A percentile compares a stretch with the other conserved stretches of the same genome.
Evolutionary conservation across 1,284 basidiomycete species (phyloP).

Genomic region (Naganishia liquefaciens): DNA sequence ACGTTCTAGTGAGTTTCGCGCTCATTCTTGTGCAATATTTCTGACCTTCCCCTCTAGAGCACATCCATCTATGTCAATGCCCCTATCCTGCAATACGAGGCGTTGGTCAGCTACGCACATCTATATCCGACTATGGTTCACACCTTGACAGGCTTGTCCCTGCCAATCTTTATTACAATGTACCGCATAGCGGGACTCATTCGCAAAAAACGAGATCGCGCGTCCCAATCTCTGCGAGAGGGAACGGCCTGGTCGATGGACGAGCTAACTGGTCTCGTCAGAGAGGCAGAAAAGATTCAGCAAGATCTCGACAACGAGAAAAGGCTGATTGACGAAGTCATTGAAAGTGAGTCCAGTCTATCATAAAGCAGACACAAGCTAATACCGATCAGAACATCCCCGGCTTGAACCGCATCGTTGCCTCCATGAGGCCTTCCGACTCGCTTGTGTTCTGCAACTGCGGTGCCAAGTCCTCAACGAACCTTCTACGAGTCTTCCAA

Average conservation of each 20-base stretch:
- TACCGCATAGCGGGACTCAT: constrained; percentile 39
- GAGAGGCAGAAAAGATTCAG: constrained; percentile 39
- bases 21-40: neutral
- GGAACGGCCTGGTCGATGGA: constrained; percentile 38
- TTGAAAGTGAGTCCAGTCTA: constrained; percentile 34
- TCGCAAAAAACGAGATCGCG: constrained; percentile 34
- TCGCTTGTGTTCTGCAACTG: constrained; percentile 41
- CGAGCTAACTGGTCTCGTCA: constrained; percentile 38
- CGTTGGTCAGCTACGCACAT: constrained; percentile 31
- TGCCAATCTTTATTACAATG: constrained; percentile 42
- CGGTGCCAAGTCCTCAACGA: constrained; percentile 39
- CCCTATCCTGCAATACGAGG: constrained; percentile 37
- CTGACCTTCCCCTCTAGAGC: constrained; percentile 29
- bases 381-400: constrained; percentile 36
- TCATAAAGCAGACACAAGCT: neutral
- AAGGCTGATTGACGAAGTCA: constrained; percentile 39
- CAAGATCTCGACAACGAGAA: constrained; percentile 40
- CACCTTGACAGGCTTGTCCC: constrained; percentile 42
- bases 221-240: neutral
- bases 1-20: constrained; percentile 38
- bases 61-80: constrained; percentile 38
- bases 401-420: constrained; percentile 41
- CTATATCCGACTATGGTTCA: constrained; percentile 33
- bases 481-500: constrained; percentile 39
- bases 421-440: constrained; percentile 45